Evolutionary conservation across 257 asterid species (phyloP), one percentile per base, ranked within the genome.

Genomic region (Thymus mandschuricus): DNA sequence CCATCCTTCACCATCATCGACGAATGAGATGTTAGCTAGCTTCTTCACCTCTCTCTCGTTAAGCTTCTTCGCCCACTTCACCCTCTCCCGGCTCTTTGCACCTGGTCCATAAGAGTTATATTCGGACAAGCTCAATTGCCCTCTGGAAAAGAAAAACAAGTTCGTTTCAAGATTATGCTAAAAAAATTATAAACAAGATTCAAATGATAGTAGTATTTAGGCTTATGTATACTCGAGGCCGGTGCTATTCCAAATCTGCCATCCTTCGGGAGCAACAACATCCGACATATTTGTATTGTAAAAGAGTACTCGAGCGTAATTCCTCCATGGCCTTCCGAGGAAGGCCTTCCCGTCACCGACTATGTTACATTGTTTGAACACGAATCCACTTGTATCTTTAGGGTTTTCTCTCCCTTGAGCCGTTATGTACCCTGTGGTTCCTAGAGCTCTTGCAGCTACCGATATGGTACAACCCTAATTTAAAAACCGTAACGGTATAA

Each of bases 241-340:
- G 0, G 1, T 12, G 63, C 46, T 52, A 33, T 8, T 15, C 91
- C 95, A 85, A 49, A 88, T 15, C 63, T 56, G 62, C 97, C 97
- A 92, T 59, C 97, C 98, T 21, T 75, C 35, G 21, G 97, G 90
- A 10, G 81, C 86, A 38, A 90, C 67, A 3, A 87, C 30, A 9
- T 50, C 11, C 0, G 90, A 75, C 93, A 92, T 83, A 0, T 64
- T 10, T 1, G 93, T 76, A 76, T 75, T 69, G 78, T 78, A 83
- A 44, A 87, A 92, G 2, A 92, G 0, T 27, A 92, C 98, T 55
- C 95, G 78, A 0, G 97, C 96, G 63, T 83, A 79, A 1, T 34
- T 48, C 72, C 97, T 79, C 98, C 98, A 92, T 1, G 98, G 89
- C 43, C 95, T 81, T 38, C 95, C 95, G 12, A 88, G 64, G 68